Conservation (phyloP, 306 rosid genomes). For the Pueraria montana region DNA sequence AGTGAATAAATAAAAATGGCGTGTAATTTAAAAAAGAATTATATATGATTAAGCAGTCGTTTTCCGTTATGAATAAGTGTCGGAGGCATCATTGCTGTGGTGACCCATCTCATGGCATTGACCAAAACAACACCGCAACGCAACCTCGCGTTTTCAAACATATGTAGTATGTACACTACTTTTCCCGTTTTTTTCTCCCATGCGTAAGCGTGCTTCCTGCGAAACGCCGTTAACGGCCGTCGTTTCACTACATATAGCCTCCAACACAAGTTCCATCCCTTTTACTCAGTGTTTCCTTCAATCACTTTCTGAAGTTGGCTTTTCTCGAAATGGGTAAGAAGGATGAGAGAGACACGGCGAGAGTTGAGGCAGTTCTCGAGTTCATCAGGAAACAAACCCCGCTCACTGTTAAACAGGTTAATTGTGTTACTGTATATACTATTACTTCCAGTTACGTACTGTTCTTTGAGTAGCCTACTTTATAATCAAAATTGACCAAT, state of each 20-base stretch:
- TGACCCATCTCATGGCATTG: constrained; percentile 1
- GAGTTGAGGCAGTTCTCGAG: constrained; percentile 75
- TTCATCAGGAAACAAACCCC: constrained; percentile 75
- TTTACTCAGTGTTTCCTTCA: too few relatives aligned
- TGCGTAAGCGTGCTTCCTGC: neutral
- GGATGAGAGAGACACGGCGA: constrained; percentile 52
- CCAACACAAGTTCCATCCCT: too few relatives aligned
- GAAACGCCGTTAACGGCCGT: neutral
- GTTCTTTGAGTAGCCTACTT: neutral
- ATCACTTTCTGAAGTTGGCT: neutral
- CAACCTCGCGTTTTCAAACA: too few relatives aligned
- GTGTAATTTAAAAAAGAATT: neutral
- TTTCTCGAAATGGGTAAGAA: constrained; percentile 72
- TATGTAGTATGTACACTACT: too few relatives aligned
- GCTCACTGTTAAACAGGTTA: constrained; percentile 74
- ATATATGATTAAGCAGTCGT: neutral
- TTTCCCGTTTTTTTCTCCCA: too few relatives aligned
- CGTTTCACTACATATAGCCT: too few relatives aligned
- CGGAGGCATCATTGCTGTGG: neutral
- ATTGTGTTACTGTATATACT: constrained; percentile 13
- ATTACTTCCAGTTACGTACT: neutral
- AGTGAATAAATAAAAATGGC: neutral
- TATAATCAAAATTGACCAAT: too few relatives aligned
- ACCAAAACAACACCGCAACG: neutral
- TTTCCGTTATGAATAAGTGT: constrained; percentile 21